Base-by-base conservation (phyloP, 1,284 basidiomycete species). In the Moesziomyces sp. region DNA sequence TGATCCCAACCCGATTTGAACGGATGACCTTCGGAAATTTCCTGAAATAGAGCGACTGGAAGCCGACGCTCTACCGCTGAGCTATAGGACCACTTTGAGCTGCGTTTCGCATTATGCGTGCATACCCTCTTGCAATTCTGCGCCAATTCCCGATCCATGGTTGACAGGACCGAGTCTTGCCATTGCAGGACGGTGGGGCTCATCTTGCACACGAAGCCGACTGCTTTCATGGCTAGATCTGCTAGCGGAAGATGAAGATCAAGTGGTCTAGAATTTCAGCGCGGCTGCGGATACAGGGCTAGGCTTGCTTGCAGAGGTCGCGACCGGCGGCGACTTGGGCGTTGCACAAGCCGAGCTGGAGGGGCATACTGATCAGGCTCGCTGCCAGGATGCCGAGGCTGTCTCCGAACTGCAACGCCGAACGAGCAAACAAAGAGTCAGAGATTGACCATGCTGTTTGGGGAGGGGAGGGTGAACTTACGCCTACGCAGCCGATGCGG, bases 401-500 rank as follows among this genome's bases (percentile, higher is more conserved):
- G 52, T 83, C 82, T 1, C 77, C 82, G 13, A 83, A 71, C 64
- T 77, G 57, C 21, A 21, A 28, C 7, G 40, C 10, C 28, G 0
- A 1, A 40, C 18, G 16, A 18, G 38, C 6, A 40, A 8, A 18
- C n/a, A n/a, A 28, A 8, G 3, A n/a, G 28, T 52, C 24, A 52
- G 26, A 18, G 6, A 33, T 13, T 33, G 30, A 1, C 3, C 30
- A 40, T 11, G 40, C 44, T 16, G 46, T 33, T 19, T 4, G 6
- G 10, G 30, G 30, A 46, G n/a, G n/a, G 49, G 13, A 38, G 14
- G 18, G 11, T 33, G 30, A 16, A 77, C 76, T 45, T 58, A 79
- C 74, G 21, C 82, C 80, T 16, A 83, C 77, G 47, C 78, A 79
- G 3, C 81, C 82, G 35, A 83, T 83, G 33, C 77, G 59, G 52